These are phyloP conservation scores for Leishmania arabica DNA, from an alignment of 208 protist genomes.

Conservation along the genomic window DNA sequence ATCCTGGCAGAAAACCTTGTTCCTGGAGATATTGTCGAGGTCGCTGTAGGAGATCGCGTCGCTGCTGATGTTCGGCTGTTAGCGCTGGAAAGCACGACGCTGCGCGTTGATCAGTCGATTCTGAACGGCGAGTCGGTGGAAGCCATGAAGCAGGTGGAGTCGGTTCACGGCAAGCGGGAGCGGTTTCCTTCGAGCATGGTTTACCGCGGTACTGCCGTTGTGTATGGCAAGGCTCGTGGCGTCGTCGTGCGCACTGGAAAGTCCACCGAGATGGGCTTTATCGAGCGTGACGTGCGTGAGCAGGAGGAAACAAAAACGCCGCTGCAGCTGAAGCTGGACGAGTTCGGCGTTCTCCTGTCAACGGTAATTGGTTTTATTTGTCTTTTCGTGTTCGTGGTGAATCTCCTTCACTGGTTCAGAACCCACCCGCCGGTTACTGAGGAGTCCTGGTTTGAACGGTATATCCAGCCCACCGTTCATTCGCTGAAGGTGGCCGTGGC, in stretches of 20 bases:
- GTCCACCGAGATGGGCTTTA: constrained; percentile 95
- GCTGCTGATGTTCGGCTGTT: constrained; percentile 95
- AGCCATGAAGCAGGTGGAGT: constrained; percentile 66
- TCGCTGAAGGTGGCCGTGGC: constrained; percentile 98
- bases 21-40: constrained; percentile 94
- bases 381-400: constrained; percentile 91
- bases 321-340: constrained; percentile 96
- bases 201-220: constrained; percentile 94
- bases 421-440: constrained; percentile 66
- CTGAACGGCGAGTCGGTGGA: constrained; percentile 95
- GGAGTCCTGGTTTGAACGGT: constrained; percentile 60
- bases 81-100: constrained; percentile 85
- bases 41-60: constrained; percentile 95
- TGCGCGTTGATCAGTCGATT: constrained; percentile 89
- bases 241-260: constrained; percentile 94
- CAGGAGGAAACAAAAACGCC: constrained; percentile 93
- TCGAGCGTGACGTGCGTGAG: constrained; percentile 86
- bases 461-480: constrained; percentile 68
- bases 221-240: constrained; percentile 89
- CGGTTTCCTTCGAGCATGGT: constrained; percentile 91
- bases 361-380: constrained; percentile 92
- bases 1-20: constrained; percentile 90
- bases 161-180: constrained; percentile 32
- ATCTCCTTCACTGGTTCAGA: constrained; percentile 85
- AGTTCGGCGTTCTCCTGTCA: constrained; percentile 94